These are phyloP conservation scores for Peterozyma xylosa DNA, from an alignment of 805 yeast species.

Conservation along the genomic window DNA sequence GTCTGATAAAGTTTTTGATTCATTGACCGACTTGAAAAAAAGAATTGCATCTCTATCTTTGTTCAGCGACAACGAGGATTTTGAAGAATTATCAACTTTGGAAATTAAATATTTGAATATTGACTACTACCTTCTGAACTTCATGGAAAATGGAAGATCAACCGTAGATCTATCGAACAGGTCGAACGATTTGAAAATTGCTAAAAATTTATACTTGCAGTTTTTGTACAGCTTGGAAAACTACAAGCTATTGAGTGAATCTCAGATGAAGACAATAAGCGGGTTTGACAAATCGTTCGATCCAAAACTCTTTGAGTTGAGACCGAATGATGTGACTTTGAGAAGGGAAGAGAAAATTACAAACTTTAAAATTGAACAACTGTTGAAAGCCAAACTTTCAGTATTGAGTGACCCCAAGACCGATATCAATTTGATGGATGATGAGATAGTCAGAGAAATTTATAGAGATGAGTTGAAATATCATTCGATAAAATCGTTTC, in stretches of 20 bases:
- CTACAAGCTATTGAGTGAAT: slow-evolving; percentile 32
- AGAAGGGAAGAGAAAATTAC: slow-evolving; percentile 69
- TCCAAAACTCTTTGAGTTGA: slow-evolving; percentile 33
- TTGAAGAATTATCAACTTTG: slow-evolving; percentile 61
- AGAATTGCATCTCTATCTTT: slow-evolving; percentile 42
- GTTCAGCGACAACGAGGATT: slow-evolving; percentile 64
- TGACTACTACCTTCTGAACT: slow-evolving; percentile 49
- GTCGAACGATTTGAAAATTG: slow-evolving; percentile 26
- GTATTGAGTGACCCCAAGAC: slow-evolving; percentile 26
- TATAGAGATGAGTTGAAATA: slow-evolving; percentile 49
- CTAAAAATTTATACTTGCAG: slow-evolving; percentile 36
- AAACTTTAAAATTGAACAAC: slow-evolving; percentile 53
- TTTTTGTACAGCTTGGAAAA: slow-evolving; percentile 37
- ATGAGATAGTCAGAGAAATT: slow-evolving; percentile 52
- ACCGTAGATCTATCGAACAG: slow-evolving; percentile 19
- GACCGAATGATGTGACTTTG: slow-evolving; percentile 28
- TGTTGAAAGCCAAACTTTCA: slow-evolving; percentile 35
- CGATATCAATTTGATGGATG: slow-evolving; percentile 40
- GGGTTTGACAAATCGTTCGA: slow-evolving; percentile 28
- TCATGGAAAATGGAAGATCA: slow-evolving; percentile 22
- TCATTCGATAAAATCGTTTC: slow-evolving; percentile 45
- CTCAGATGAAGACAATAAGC: slow-evolving; percentile 30
- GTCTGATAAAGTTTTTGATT: slow-evolving; percentile 28
- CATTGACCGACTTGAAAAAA: slow-evolving; percentile 35
- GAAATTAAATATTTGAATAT: slow-evolving; percentile 54